These are phyloP conservation scores for Candida anglica DNA, from an alignment of 805 yeast genomes.

Conservation along the genomic window DNA sequence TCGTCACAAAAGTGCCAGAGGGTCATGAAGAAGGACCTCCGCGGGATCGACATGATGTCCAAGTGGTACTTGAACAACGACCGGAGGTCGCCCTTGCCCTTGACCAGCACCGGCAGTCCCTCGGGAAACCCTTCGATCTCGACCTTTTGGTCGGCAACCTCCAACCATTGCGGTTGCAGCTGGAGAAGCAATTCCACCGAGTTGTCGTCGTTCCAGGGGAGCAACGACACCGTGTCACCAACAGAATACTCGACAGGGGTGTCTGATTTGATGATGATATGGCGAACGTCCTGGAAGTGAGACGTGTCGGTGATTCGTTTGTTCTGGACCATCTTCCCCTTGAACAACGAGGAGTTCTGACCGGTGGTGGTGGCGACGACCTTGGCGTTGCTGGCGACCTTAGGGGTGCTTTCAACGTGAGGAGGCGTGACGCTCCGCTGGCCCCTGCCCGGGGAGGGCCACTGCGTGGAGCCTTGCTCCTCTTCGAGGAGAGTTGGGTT, in stretches of 20 bases:
- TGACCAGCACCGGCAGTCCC: conserved; percentile 3
- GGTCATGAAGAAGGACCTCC: conserved; percentile 72
- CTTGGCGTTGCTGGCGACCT: no score
- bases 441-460: no score
- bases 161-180: conserved; percentile 67
- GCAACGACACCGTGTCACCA: conserved; percentile 78
- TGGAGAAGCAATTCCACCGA: conserved; percentile 64
- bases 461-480: background rate
- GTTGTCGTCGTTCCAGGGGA: conserved; percentile 63
- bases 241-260: conserved; percentile 45
- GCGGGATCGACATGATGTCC: conserved; percentile 79
- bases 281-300: conserved; percentile 91
- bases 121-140: conserved; percentile 13
- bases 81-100: conserved; percentile 45
- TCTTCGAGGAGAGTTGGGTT: no score
- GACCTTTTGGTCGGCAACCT: conserved; percentile 61
- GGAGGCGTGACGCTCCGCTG: no score
- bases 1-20: conserved; percentile 61
- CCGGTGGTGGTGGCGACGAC: no score
- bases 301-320: conserved; percentile 59
- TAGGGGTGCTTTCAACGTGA: no score
- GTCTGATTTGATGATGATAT: conserved; percentile 38
- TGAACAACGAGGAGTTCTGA: conserved; percentile 6
- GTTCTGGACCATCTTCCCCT: conserved; percentile 50
- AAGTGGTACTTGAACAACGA: conserved; percentile 72